Conservation (phyloP, 1,284 basidiomycete genomes). For the Ganoderma lucidum region DNA sequence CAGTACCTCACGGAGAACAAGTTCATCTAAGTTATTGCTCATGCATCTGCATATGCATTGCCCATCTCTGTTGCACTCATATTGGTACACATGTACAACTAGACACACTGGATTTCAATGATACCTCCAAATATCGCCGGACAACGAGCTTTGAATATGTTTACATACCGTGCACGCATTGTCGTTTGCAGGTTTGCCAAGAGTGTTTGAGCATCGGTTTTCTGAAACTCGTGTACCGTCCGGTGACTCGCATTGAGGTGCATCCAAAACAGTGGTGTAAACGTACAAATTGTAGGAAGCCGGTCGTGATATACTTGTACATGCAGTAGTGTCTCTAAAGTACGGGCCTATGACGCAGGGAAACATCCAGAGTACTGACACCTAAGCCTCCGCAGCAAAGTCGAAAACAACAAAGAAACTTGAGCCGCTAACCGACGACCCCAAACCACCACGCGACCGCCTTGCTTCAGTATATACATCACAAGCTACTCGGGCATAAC, state of each 20-base stretch:
- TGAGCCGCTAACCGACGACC: neutral
- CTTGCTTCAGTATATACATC: neutral
- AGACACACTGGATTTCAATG: neutral
- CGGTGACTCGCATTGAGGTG: no score
- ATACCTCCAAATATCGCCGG: neutral
- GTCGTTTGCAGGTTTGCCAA: no score
- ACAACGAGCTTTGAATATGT: no score
- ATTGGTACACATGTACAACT: slow-evolving; percentile 24
- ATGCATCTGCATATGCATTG: slow-evolving; percentile 3
- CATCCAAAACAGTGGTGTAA: neutral
- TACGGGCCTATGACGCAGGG: slow-evolving; percentile 8
- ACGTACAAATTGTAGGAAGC: slow-evolving; percentile 15
- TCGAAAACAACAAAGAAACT: neutral
- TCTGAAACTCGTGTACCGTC: no score
- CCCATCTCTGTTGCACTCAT: slow-evolving; percentile 7
- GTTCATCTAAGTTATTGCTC: slow-evolving; percentile 52
- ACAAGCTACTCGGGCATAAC: slow-evolving; percentile 28
- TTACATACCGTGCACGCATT: no score
- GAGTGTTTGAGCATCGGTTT: no score
- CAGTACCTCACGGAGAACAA: slow-evolving; percentile 79
- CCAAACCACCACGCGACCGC: neutral
- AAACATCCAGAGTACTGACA: slow-evolving; percentile 7
- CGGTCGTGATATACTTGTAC: slow-evolving; percentile 25
- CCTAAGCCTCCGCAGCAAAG: neutral
- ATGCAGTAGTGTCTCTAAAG: slow-evolving; percentile 31